Base-by-base conservation (phyloP, 73 alveolate species). In the Symbiodinium natans region DNA sequence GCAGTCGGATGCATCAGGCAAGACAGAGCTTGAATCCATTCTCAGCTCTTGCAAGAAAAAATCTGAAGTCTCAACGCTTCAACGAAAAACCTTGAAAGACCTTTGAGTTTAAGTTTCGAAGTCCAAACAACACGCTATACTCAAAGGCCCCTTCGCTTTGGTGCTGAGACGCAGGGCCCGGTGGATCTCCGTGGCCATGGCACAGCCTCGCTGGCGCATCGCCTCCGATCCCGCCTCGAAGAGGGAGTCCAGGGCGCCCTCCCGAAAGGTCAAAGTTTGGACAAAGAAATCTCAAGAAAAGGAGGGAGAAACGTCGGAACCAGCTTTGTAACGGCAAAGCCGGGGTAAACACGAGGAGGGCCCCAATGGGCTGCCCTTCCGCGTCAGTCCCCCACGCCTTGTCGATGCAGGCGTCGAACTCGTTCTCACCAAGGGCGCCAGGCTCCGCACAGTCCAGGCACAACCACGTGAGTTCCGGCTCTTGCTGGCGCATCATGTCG, bases 161-260 rank as follows among this genome's bases (percentile, higher is more conserved):
- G 13, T 19, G 94, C 86, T 86, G 3, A 68, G 95, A 6, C 40
- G 17, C 97, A 90, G 52, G 7, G 56, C 97, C 2, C 97, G 97
- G 27, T 90, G 97, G 19, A 90, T 29, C 54, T 90, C 97, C 17
- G n/a, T 39, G n/a, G 46, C 48, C 97, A 90, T 90, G n/a, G 89
- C 46, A 41, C 89, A 4, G 75, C 97, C 97, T n/a, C 54, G 74
- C 80, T 73, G 34, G 74, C 97, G 80, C 97, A 90, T 41, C 19
- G 36, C 41, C 46, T 71, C 80, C 27, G 77, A 3, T 52, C 80
- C 80, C 52, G 97, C 77, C 88, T 90, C 97, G 54, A 90, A 90
- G 39, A 90, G 85, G 39, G 89, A 71, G 48, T 90, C 97, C 52
- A 90, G 41, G 88, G 97, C 97, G 17, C 97, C 97, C 95, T 31